Evolutionary conservation across 768 basidiomycete genomes (phyloP), one percentile per base, ranked within the genome.

Genomic region (Pleurotus eryngii): DNA sequence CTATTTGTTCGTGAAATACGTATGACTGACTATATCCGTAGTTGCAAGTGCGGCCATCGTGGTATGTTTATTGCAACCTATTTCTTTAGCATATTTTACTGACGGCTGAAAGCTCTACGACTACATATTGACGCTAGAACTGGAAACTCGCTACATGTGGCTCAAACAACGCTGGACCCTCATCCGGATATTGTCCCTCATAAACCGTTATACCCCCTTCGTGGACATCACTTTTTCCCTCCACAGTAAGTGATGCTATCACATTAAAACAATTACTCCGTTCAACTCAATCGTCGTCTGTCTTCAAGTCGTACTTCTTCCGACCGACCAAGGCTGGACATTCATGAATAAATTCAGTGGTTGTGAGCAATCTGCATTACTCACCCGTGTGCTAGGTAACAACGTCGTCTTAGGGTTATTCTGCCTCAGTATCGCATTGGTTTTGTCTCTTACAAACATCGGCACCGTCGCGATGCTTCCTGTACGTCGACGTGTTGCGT

Each of bases 311-410:
- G 14, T 20, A 37, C n/a, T 22, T 54, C 17, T n/a, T 22, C 51
- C 11, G n/a, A 18, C 22, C 39, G n/a, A 54, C 39, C n/a, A 9
- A 11, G 30, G 30, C 3, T 54, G 51, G 20, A 35, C n/a, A 11
- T 39, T 42, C 17, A 54, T 42, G 14, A 40, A 54, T 24, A 37
- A 54, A 39, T 42, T 54, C 20, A 54, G n/a, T 24, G 51, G 51
- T 11, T 54, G 51, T 54, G 42, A n/a, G 51, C n/a, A 35, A 35
- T 8, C 30, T 35, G 8, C 8, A 11, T 11, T 35, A 35, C 30
- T 11, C 11, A 35, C 30, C 11, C 30, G 8, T 35, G 30, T 35
- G 30, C 30, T 35, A 9, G 8, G 30, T 35, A 9, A 35, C 11
- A 11, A 9, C 30, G 11, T n/a, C 24, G 8, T 17, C 8, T 8